Base-by-base conservation (phyloP, 1,284 basidiomycete species). In the Apiotrichum mycotoxinovorans region DNA sequence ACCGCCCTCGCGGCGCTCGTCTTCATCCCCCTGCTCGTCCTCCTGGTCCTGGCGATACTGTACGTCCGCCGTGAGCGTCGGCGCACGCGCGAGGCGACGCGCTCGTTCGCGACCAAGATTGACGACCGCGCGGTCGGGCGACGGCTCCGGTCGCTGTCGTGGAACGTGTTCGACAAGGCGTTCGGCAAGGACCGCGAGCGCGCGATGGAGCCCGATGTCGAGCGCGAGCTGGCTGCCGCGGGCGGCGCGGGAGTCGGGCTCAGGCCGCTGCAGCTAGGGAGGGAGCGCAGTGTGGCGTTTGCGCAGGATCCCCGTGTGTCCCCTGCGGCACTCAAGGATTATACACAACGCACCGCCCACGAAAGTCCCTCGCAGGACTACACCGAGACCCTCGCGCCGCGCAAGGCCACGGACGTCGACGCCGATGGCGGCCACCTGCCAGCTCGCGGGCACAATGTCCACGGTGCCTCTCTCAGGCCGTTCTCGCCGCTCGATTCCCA, bases 31-130 rank as follows among this genome's bases (percentile, higher is more conserved):
- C n/a, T 71, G 12, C 18, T 68, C 30, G 20, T 70, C 14, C 51
- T 51, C 0, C 41, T 65, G 34, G 18, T 62, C 2, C 62, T 56
- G 5, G 60, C 51, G 15, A 66, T 62, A 56, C 66, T 56, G 57
- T 73, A 66, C 50, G 56, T 77, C 40, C 49, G 61, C 11, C 56
- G 63, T 22, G 60, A 75, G 47, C 61, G 75, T 10, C 44, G 50
- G 11, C 57, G 60, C 47, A 74, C 70, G 14, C 57, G 71, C 1
- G 55, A 67, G 26, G 69, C 65, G 0, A 74, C 73, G 0, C 51
- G 55, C 18, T 62, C 64, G n/a, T 77, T 77, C 47, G 71, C 61
- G 15, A 43, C 18, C 18, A 35, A 47, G 15, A 30, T 60, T 5
- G 54, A 56, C 47, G 43, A 56, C 23, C 25, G 14, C 10, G 27